Evolutionary conservation across 108 stramenopile species (phyloP).

Genomic region (Nitzschia inconspicua): DNA sequence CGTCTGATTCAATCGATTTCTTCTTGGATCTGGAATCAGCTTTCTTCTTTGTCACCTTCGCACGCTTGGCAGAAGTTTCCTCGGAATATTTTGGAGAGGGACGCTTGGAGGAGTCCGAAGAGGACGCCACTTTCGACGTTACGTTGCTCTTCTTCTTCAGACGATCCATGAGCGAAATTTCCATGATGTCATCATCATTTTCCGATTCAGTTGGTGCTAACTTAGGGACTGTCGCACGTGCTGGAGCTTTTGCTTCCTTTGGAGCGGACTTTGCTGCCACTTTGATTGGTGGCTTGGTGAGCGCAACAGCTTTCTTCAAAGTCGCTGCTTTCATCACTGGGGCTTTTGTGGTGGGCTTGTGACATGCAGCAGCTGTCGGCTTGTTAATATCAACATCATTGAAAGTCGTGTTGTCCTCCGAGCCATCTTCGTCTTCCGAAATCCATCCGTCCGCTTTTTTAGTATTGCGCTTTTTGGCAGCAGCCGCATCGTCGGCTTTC

Average conservation of each 20-base stretch:
- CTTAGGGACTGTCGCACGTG: conserved; percentile 8
- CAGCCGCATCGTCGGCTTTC: conserved; percentile 26
- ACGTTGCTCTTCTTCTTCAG: neutral
- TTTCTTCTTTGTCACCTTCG: neutral
- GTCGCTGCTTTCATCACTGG: neutral
- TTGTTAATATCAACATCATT: conserved; percentile 34
- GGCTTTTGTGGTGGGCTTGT: neutral
- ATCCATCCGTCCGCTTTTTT: conserved; percentile 65
- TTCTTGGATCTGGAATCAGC: neutral
- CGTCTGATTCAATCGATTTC: neutral
- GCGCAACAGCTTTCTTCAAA: conserved; percentile 3
- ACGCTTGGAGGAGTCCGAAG: conserved; percentile 1
- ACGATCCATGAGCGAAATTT: neutral
- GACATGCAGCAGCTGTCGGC: neutral
- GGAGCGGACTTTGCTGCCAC: neutral
- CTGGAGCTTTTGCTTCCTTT: conserved; percentile 3
- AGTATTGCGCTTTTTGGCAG: conserved; percentile 27
- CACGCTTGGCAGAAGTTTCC: neutral
- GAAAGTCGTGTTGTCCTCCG: too few relatives aligned
- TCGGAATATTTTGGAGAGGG: conserved; percentile 3
- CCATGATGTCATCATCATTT: neutral
- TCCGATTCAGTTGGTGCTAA: neutral
- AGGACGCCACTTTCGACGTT: neutral
- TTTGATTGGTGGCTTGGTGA: neutral
- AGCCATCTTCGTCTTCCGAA: conserved; percentile 38